Percentiles rank a stretch among this genome's conserved stretches.
Evolutionary conservation across 2,329 filamentous ascomycete species (phyloP).

Genomic region (Scedosporium dehoogii): DNA sequence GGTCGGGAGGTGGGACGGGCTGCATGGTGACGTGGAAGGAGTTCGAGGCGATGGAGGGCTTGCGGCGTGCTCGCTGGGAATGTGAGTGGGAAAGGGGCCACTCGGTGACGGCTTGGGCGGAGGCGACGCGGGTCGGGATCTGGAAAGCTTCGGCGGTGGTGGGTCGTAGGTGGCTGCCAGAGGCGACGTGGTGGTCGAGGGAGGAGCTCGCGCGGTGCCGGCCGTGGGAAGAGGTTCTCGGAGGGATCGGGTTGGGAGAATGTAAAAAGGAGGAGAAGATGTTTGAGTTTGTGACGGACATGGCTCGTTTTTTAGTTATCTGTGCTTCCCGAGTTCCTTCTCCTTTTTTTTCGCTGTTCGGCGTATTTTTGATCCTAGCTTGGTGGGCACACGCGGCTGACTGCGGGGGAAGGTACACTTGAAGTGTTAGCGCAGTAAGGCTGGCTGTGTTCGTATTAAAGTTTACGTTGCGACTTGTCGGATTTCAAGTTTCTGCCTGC

Average conservation of each 20-base stretch:
- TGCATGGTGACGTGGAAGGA: constrained; percentile 26
- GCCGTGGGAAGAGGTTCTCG: constrained; percentile 54
- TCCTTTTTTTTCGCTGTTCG: neutral
- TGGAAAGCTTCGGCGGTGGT: constrained; percentile 13
- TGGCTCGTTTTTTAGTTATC: neutral
- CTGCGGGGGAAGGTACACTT: neutral
- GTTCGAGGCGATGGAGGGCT: constrained; percentile 12
- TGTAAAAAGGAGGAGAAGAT: constrained; percentile 27
- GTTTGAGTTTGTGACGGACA: constrained; percentile 4
- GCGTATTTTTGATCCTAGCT: neutral
- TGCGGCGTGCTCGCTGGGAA: neutral
- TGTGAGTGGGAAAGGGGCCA: neutral
- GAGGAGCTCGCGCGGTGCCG: constrained; percentile 7
- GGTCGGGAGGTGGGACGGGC: constrained; percentile 33
- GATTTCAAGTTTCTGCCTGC: no score
- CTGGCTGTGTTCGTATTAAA: no score
- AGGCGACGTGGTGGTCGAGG: constrained; percentile 2
- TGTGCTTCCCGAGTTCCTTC: neutral
- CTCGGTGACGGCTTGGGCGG: constrained; percentile 11
- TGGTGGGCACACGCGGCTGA: neutral
- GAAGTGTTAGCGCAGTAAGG: neutral
- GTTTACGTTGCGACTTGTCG: no score
- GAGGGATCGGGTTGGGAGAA: constrained; percentile 56
- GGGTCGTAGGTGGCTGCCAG: constrained; percentile 1
- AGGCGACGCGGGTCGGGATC: constrained; percentile 19